Percentiles rank a stretch among this genome's conserved stretches.
Conservation (phyloP, 352 stramenopile genomes). For the Globisporangium acanthophoron region DNA sequence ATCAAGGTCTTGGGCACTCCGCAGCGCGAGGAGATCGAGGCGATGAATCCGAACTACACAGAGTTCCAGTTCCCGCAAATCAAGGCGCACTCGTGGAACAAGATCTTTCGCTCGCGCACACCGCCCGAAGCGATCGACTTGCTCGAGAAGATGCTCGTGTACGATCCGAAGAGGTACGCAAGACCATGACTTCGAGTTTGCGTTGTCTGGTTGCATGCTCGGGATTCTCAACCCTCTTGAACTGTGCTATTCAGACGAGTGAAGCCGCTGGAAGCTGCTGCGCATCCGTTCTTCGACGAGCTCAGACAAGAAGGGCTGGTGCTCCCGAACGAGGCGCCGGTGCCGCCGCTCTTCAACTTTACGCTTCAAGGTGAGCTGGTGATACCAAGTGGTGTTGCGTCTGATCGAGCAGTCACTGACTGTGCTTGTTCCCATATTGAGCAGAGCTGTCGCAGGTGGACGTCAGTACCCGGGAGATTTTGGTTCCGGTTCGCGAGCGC, state of each 20-base stretch:
- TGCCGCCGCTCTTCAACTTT: constrained; percentile 93
- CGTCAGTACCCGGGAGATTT: constrained; percentile 61
- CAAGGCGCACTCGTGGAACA: constrained; percentile 97
- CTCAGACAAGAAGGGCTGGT: constrained; percentile 80
- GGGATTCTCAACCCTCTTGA: constrained; percentile 5
- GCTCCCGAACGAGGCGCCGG: constrained; percentile 82
- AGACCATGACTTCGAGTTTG: constrained; percentile 19
- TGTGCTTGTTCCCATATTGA: constrained; percentile 27
- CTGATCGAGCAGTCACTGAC: not conserved
- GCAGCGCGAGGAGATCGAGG: constrained; percentile 96
- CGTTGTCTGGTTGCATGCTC: not conserved
- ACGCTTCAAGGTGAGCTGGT: constrained; percentile 72
- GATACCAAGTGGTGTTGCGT: too few relatives aligned
- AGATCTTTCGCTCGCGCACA: constrained; percentile 95
- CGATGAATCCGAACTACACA: constrained; percentile 99
- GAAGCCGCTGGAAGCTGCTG: constrained; percentile 81
- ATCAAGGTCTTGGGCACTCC: constrained; percentile 99
- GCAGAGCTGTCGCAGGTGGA: constrained; percentile 78
- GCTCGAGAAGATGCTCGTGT: constrained; percentile 96
- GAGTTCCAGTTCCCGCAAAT: constrained; percentile 99
- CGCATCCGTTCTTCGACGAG: constrained; percentile 99
- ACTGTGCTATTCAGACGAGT: constrained; percentile 31
- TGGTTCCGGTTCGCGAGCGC: constrained; percentile 66
- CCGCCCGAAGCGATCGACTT: constrained; percentile 96
- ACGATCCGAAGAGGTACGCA: constrained; percentile 92